Evolutionary conservation across 192 early-diverging fungal species (phyloP), one percentile per base, ranked within the genome.

Genomic region (Chytriomyces sp.): DNA sequence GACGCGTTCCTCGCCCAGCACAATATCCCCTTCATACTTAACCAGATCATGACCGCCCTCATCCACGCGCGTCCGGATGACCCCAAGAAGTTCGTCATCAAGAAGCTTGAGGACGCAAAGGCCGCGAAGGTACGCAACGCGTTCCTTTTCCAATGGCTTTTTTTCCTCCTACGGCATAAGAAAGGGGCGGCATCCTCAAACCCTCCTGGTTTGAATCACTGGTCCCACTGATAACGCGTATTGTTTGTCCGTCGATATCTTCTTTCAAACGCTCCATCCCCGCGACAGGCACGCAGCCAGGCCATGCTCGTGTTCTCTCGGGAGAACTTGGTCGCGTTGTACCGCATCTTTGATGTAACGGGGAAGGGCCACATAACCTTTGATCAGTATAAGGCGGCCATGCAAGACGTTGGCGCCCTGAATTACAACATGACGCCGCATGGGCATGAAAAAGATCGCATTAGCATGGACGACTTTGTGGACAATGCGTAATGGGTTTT

Each of bases 301-400:
- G 57, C 78, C 14, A 44, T 80, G 28, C 31, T 75, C 19, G 64
- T 79, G 22, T 85, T 82, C 69, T 81, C 78, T 22, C 40, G 77
- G 0, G 78, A 77, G 44, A 79, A 85, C 40, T 59, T 85, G 28
- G 32, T 64, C 4, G 80, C 78, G 3, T 52, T 85, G 63, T 82
- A 79, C 78, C 74, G 77, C 37, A 79, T 78, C 31, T 85, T 82
- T 68, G 83, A 85, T 57, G 61, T 78, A 38, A 73, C 75, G 14
- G 78, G 78, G 19, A 62, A 70, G 40, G 83, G 83, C 8, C 76
- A 71, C 54, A 85, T 85, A 26, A 77, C 81, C 1, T 44, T 79
- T 40, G 76, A 78, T 33, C 83, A 82, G 53, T 85, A 85, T 59
- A 58, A 72, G 53, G 52, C 59, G 25, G 66, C 80, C 12, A 77